Base-by-base conservation (phyloP, 139 green algal genomes). In the Coelastrella sp. region DNA sequence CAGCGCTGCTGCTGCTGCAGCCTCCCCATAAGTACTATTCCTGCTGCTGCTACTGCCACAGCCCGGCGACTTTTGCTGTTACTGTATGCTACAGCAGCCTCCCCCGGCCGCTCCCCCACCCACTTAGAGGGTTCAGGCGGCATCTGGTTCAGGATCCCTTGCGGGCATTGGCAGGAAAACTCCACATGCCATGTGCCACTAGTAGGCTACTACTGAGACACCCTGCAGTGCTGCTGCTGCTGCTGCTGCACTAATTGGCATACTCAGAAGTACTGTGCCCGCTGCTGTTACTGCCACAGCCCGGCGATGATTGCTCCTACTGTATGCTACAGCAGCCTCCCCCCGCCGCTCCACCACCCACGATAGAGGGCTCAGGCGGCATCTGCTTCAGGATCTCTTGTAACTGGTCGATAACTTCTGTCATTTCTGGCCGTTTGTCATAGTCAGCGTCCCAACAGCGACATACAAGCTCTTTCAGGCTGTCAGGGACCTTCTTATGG, bases 391-490 rank as follows among this genome's bases (percentile, higher is more conserved):
- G 59, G 22, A 88, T 61, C 61, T 75, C 17, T 68, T 80, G 83
- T 54, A 88, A 68, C 68, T 80, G 3, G 3, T 68, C 65, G 73
- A 88, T 80, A 7, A 88, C 83, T 14, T 95, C 84, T 2, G 80
- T 73, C 80, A 96, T 95, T 73, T 95, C 92, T 19, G 94, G 94
- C 74, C 94, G 92, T 13, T 88, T 66, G 32, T 93, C 91, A 77
- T 94, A 94, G 88, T 96, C 89, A 2, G 79, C 76, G 47, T 89
- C 86, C 96, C 96, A 97, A 90, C 95, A 97, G 64, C 82, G 22
- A 58, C 92, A 89, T 6, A 97, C 93, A 77, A 97, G 73, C 5
- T 89, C 16, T 61, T 92, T 93, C 66, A 97, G 80, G 3, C 84
- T 91, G 47, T 32, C 91, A 54, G 84, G 95, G 73, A 95, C 90